Evolutionary conservation across 2,329 filamentous ascomycete species (phyloP).

Genomic region (Raffaelea arxii): DNA sequence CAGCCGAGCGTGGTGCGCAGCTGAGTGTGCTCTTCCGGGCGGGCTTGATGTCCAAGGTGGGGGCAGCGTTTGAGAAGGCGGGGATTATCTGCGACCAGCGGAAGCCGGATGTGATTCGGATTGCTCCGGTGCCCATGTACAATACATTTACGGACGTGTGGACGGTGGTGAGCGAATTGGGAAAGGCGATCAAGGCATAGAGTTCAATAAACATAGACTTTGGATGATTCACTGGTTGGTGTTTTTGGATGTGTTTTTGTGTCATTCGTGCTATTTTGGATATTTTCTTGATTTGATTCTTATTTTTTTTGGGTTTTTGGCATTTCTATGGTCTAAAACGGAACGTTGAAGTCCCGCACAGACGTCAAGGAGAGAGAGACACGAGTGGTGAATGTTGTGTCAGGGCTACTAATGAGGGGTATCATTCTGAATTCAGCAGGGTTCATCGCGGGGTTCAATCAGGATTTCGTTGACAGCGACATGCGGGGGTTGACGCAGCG

Average conservation of each 20-base stretch:
- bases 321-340: no score
- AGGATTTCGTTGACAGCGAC: constrained; percentile 73
- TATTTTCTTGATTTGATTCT: no score
- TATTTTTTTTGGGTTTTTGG: no score
- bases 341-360: no score
- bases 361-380: no score
- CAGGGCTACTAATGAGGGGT: no score
- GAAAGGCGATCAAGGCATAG: not conserved
- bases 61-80: constrained; percentile 51
- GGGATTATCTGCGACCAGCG: constrained; percentile 75
- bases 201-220: not conserved
- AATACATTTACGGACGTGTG: constrained; percentile 65
- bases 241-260: no score
- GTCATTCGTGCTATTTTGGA: not conserved
- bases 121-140: constrained; percentile 78
- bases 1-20: constrained; percentile 64
- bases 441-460: constrained; percentile 69
- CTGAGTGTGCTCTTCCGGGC: constrained; percentile 61
- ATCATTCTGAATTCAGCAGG: constrained; percentile 54
- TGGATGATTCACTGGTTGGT: no score
- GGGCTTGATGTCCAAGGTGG: constrained; percentile 61
- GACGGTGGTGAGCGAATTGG: constrained; percentile 17
- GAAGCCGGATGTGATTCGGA: constrained; percentile 74
- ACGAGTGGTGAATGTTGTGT: no score
- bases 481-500: constrained; percentile 62